phyloP scores from a whole-genome alignment of 192 early-diverging fungal genomes.

The Chytriomyces confervae region DNA sequence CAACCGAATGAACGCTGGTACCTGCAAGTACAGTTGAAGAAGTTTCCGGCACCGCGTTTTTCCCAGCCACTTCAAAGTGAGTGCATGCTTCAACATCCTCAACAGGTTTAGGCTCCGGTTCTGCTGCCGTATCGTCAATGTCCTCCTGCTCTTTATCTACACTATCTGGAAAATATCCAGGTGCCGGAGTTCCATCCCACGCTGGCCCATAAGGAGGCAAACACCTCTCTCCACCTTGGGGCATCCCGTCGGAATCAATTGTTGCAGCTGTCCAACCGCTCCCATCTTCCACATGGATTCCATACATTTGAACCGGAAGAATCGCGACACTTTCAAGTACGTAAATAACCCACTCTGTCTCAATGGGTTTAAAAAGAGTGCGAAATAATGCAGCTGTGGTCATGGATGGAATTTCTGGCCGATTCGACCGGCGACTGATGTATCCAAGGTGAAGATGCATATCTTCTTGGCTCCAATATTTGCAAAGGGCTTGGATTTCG shows the following conservation, averaged over 20 bases:
- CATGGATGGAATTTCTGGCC: neutral
- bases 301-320: constrained; percentile 12
- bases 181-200: constrained; percentile 34
- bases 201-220: constrained; percentile 28
- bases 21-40: no score
- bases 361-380: constrained; percentile 5
- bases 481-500: constrained; percentile 3
- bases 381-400: neutral
- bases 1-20: no score
- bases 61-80: no score
- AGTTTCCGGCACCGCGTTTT: no score
- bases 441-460: constrained; percentile 28
- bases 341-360: constrained; percentile 25
- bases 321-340: constrained; percentile 21
- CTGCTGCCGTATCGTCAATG: neutral
- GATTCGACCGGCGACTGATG: neutral
- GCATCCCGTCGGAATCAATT: neutral
- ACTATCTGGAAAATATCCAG: constrained; percentile 3
- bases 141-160: neutral
- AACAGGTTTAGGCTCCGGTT: no score
- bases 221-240: neutral
- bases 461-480: constrained; percentile 27
- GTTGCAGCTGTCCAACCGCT: constrained; percentile 31
- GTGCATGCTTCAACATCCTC: no score
- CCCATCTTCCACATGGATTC: constrained; percentile 24